phyloP scores from a whole-genome alignment of 345 rosid species.

The Geranium brycei region DNA sequence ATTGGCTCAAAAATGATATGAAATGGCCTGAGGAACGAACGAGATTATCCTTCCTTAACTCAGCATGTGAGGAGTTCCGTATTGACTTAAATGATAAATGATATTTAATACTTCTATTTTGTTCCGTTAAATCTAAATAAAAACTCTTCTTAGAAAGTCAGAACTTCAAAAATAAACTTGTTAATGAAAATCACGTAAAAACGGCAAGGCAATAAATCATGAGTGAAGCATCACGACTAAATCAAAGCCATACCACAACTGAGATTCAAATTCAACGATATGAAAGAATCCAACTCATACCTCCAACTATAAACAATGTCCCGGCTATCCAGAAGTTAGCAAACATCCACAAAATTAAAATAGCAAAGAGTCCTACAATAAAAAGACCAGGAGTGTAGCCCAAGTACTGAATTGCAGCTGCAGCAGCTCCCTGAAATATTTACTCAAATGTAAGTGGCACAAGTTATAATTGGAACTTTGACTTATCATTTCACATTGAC shows the following conservation, averaged over 20 bases:
- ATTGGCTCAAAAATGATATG: too few species aligned
- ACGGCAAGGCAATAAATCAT: too few species aligned
- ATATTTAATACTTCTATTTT: too few species aligned
- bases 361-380: constrained; percentile 74
- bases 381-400: constrained; percentile 96
- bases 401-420: constrained; percentile 63
- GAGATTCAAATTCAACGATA: constrained; percentile 1
- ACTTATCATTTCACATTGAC: too few species aligned
- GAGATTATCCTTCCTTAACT: too few species aligned
- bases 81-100: too few species aligned
- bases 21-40: too few species aligned
- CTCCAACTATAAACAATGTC: constrained; percentile 85
- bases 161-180: too few species aligned
- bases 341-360: constrained; percentile 85
- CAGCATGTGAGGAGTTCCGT: too few species aligned
- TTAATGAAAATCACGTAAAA: too few species aligned
- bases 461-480: not conserved
- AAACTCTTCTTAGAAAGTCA: too few species aligned
- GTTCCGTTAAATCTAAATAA: too few species aligned
- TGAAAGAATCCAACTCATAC: constrained; percentile 28
- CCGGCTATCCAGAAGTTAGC: constrained; percentile 99
- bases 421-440: constrained; percentile 72
- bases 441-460: not conserved
- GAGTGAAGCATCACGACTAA: not conserved
- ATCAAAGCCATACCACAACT: not conserved